These are phyloP conservation scores for Galeopsis tetrahit DNA, from an alignment of 257 asterid genomes.

Conservation along the genomic window DNA sequence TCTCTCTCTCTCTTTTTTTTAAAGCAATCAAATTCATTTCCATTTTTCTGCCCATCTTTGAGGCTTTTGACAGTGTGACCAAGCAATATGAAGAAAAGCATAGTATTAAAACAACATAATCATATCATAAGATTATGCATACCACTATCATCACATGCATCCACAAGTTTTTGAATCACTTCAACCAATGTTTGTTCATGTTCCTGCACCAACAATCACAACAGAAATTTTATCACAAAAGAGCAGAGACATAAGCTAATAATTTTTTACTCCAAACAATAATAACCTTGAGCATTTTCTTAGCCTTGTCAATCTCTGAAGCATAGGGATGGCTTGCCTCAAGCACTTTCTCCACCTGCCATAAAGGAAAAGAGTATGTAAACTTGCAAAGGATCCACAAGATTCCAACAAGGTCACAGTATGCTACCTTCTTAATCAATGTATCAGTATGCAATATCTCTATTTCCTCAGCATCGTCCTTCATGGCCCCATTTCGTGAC, in stretches of 20 bases:
- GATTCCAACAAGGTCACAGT: background rate
- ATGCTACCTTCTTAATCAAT: constrained; percentile 74
- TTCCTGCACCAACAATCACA: constrained; percentile 65
- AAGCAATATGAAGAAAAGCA: constrained; percentile 11
- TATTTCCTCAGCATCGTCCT: constrained; percentile 58
- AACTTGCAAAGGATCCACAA: constrained; percentile 13
- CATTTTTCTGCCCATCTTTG: background rate
- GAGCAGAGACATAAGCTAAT: constrained; percentile 16
- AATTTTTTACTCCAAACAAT: background rate
- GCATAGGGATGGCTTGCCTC: constrained; percentile 84
- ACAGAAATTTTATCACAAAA: constrained; percentile 25
- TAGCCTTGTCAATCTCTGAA: constrained; percentile 80
- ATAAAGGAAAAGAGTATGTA: constrained; percentile 16
- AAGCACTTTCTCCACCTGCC: constrained; percentile 88
- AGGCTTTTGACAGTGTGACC: background rate
- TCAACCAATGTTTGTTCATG: constrained; percentile 81
- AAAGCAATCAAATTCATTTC: background rate
- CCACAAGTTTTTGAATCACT: constrained; percentile 83
- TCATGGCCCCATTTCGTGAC: constrained; percentile 52
- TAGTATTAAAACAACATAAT: constrained; percentile 11
- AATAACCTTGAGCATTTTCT: constrained; percentile 87
- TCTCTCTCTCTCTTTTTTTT: too few species aligned
- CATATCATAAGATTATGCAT: constrained; percentile 30
- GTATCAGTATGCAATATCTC: constrained; percentile 91
- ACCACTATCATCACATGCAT: constrained; percentile 82